Conservation (phyloP, 2,329 filamentous ascomycete genomes). For the Fusarium luffae region DNA sequence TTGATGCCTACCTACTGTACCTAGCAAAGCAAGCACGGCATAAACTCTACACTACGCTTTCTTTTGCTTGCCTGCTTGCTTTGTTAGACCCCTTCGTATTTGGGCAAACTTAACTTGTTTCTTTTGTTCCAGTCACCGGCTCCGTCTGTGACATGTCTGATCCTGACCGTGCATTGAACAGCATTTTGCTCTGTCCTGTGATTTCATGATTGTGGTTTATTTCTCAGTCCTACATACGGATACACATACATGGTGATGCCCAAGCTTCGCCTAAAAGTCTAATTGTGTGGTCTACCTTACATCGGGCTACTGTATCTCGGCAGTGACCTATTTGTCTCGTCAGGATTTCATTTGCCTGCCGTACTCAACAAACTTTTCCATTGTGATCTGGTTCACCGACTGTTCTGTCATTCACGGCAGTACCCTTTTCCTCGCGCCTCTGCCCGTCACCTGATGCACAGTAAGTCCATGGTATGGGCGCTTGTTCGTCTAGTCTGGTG, state of each 20-base stretch:
- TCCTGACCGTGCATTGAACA: background rate
- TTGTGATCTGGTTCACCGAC: constrained; percentile 21
- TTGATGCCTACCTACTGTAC: background rate
- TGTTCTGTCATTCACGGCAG: constrained; percentile 4
- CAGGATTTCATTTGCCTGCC: constrained; percentile 1
- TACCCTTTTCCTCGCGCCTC: constrained; percentile 9
- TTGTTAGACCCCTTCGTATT: background rate
- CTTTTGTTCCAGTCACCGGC: background rate
- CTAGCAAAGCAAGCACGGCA: background rate
- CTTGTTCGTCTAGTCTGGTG: constrained; percentile 25
- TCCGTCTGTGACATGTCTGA: background rate
- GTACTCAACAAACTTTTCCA: constrained; percentile 7
- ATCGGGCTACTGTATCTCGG: background rate
- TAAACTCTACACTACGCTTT: constrained; percentile 26
- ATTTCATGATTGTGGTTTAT: constrained; percentile 2
- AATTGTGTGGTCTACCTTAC: constrained; percentile 15
- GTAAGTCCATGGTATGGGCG: constrained; percentile 2
- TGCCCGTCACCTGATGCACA: constrained; percentile 15
- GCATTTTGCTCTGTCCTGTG: background rate
- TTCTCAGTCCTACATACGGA: background rate
- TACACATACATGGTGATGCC: background rate
- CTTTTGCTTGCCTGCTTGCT: background rate
- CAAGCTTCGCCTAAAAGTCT: constrained; percentile 43
- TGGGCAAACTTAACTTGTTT: background rate
- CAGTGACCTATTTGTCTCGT: constrained; percentile 4